Conservation (phyloP, 106 monocot species). For the Dendrobium nobile region DNA sequence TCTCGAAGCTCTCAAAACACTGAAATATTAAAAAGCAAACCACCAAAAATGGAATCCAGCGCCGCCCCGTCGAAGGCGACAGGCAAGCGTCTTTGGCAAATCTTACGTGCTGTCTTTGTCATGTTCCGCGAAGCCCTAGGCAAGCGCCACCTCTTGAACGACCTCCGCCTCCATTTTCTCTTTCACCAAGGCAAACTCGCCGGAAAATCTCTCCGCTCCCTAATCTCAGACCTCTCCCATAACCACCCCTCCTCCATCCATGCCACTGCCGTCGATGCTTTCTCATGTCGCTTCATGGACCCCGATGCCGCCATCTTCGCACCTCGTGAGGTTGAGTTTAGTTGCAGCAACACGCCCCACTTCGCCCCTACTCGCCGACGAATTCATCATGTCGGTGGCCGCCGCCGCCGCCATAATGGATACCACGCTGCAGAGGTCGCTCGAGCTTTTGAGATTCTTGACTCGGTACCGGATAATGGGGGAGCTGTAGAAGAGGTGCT, state of each 20-base stretch:
- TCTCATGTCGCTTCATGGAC: conserved; percentile 29
- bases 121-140: conserved; percentile 2
- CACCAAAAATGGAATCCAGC: neutral
- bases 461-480: neutral
- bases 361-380: conserved; percentile 2
- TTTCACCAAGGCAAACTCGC: neutral
- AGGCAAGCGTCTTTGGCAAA: conserved; percentile 2
- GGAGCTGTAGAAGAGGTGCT: neutral
- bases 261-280: neutral
- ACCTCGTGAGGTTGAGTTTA: conserved; percentile 51
- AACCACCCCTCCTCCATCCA: neutral
- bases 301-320: conserved; percentile 25
- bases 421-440: conserved; percentile 17
- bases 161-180: neutral
- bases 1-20: no score
- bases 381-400: neutral
- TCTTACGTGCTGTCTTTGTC: neutral
- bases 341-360: conserved; percentile 55
- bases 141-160: neutral
- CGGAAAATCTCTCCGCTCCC: neutral
- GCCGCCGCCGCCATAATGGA: neutral
- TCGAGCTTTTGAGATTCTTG: conserved; percentile 27
- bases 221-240: conserved; percentile 15
- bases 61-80: neutral
- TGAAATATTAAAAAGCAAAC: neutral